phyloP scores from a whole-genome alignment of 805 yeast genomes.

The Candida andamanensis region DNA sequence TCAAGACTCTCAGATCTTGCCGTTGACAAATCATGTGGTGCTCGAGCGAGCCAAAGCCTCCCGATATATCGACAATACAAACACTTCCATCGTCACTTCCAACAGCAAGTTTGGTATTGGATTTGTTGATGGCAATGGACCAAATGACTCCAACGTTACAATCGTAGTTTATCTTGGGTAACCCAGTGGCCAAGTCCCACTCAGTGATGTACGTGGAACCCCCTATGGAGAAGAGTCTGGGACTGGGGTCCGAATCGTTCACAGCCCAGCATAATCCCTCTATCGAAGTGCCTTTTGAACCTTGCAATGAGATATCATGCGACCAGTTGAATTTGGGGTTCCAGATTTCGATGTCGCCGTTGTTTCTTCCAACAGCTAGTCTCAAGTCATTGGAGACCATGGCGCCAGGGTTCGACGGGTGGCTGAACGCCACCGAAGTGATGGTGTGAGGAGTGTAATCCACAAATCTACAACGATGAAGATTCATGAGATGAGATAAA shows the following conservation, averaged over 20 bases:
- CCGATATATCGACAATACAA: slow-evolving; percentile 76
- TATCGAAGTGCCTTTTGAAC: slow-evolving; percentile 77
- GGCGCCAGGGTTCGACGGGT: slow-evolving; percentile 39
- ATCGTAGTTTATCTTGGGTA: slow-evolving; percentile 71
- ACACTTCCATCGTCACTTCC: slow-evolving; percentile 97
- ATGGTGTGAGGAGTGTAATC: slow-evolving; percentile 83
- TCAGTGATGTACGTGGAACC: slow-evolving; percentile 90
- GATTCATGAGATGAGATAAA: too few relatives aligned
- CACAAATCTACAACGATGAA: slow-evolving; percentile 89
- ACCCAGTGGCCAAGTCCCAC: slow-evolving; percentile 77
- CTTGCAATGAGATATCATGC: slow-evolving; percentile 66
- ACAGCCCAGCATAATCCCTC: slow-evolving; percentile 86
- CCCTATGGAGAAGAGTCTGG: slow-evolving; percentile 86
- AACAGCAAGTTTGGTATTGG: slow-evolving; percentile 64
- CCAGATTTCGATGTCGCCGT: slow-evolving; percentile 96
- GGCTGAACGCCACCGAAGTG: slow-evolving; percentile 77
- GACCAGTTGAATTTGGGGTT: slow-evolving; percentile 80
- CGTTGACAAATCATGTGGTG: slow-evolving; percentile 72
- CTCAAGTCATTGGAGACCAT: slow-evolving; percentile 51
- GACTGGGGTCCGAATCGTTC: slow-evolving; percentile 46
- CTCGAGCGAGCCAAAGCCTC: slow-evolving; percentile 80
- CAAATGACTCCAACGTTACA: slow-evolving; percentile 93
- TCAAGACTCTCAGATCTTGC: slow-evolving; percentile 76
- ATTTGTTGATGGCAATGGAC: slow-evolving; percentile 68
- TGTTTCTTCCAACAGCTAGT: slow-evolving; percentile 86